Conservation (phyloP, 331 rosid genomes). For the Saraca asoca region DNA sequence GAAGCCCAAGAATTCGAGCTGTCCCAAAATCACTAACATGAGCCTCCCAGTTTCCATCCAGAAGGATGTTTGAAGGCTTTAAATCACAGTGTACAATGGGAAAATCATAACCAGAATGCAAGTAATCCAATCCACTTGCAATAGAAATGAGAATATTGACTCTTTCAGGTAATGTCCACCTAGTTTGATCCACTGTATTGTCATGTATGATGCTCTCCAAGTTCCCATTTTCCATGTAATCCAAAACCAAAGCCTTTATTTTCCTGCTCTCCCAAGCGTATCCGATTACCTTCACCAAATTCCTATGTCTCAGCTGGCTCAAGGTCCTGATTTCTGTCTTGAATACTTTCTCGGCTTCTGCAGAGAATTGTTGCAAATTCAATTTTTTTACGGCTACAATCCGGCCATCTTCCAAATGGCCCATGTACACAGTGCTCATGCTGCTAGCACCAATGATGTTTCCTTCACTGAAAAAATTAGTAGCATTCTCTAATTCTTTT, state of each 20-base stretch:
- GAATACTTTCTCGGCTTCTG: constrained; percentile 65
- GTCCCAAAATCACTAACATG: constrained; percentile 95
- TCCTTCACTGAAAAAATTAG: constrained; percentile 52
- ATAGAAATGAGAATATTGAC: constrained; percentile 55
- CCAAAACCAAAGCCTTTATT: constrained; percentile 74
- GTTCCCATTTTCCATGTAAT: constrained; percentile 79
- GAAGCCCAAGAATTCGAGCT: constrained; percentile 81
- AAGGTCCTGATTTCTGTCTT: constrained; percentile 68
- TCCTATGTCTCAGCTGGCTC: constrained; percentile 76
- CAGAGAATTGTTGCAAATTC: constrained; percentile 68
- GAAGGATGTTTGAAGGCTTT: constrained; percentile 84
- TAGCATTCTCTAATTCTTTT: constrained; percentile 67
- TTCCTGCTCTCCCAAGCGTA: constrained; percentile 87
- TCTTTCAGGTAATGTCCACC: constrained; percentile 68
- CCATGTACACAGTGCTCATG: constrained; percentile 86
- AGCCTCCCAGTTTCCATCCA: constrained; percentile 73
- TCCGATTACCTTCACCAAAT: constrained; percentile 80
- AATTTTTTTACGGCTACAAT: constrained; percentile 64
- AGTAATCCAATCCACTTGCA: constrained; percentile 76
- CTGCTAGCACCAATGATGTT: constrained; percentile 67
- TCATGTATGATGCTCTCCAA: constrained; percentile 71
- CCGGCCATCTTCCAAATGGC: constrained; percentile 56
- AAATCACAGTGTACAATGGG: constrained; percentile 85
- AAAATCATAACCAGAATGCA: constrained; percentile 72
- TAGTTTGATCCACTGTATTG: constrained; percentile 39